phyloP scores from a whole-genome alignment of 495 filamentous ascomycete species.

The Hypoxylon lenormandii region DNA sequence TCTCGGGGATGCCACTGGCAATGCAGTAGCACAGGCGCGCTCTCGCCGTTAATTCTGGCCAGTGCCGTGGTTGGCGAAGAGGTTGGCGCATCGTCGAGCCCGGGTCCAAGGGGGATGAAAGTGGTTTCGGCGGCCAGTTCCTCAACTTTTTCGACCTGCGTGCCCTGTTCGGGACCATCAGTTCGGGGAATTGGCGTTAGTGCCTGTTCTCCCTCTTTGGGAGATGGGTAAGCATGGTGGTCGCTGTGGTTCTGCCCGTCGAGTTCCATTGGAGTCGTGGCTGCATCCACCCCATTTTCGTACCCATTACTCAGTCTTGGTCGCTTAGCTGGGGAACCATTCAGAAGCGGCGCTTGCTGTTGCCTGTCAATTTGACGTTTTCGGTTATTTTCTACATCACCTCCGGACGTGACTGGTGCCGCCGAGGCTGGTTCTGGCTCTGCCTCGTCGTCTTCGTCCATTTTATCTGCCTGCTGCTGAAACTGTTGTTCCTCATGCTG shows the following conservation, averaged over 20 bases:
- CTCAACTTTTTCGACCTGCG: slow-evolving; percentile 75
- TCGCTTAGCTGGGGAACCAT: slow-evolving; percentile 67
- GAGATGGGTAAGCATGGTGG: slow-evolving; percentile 68
- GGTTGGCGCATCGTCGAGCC: slow-evolving; percentile 59
- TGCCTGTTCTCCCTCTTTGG: slow-evolving; percentile 66
- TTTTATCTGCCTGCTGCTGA: slow-evolving; percentile 36
- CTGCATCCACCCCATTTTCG: slow-evolving; percentile 71
- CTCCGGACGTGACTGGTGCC: slow-evolving; percentile 38
- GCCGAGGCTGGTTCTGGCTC: slow-evolving; percentile 45
- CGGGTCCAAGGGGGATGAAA: slow-evolving; percentile 69
- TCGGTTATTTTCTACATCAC: slow-evolving; percentile 61
- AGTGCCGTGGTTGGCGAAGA: slow-evolving; percentile 50
- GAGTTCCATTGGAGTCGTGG: slow-evolving; percentile 70
- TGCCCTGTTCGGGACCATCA: slow-evolving; percentile 75
- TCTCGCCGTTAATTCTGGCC: slow-evolving; percentile 53
- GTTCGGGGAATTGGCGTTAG: slow-evolving; percentile 68
- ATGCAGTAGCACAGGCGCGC: slow-evolving; percentile 71
- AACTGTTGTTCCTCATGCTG: slow-evolving; percentile 51
- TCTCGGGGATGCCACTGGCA: slow-evolving; percentile 82
- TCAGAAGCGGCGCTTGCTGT: slow-evolving; percentile 54
- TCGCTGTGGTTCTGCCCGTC: slow-evolving; percentile 61
- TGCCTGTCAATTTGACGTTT: slow-evolving; percentile 64
- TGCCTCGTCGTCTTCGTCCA: slow-evolving; percentile 54
- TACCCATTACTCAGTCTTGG: slow-evolving; percentile 70
- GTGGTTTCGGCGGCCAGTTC: slow-evolving; percentile 74